These are phyloP conservation scores for Leccinum variicolor DNA, from an alignment of 768 basidiomycete species.

Conservation along the genomic window DNA sequence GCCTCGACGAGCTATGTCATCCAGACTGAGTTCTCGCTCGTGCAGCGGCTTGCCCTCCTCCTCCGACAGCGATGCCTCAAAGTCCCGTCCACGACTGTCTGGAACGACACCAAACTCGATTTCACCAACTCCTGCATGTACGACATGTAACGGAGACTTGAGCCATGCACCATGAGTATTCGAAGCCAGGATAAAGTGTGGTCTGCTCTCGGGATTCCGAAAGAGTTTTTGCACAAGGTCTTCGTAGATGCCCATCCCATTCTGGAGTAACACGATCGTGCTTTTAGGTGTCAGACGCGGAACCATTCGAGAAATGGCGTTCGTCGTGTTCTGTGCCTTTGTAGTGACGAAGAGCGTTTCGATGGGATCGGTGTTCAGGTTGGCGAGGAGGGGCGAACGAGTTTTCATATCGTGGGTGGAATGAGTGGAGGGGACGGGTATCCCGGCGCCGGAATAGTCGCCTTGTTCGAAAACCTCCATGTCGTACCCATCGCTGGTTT, in stretches of 20 bases:
- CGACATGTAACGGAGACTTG: constrained; percentile 49
- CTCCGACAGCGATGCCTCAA: constrained; percentile 51
- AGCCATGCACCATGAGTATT: constrained; percentile 79
- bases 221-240: constrained; percentile 64
- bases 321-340: constrained; percentile 67
- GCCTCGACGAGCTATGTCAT: constrained; percentile 46
- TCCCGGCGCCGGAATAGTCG: constrained; percentile 21
- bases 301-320: constrained; percentile 54
- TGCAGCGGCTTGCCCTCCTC: constrained; percentile 28
- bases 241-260: constrained; percentile 93
- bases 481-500: constrained; percentile 42
- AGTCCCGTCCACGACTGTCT: constrained; percentile 59
- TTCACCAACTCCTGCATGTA: constrained; percentile 67
- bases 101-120: constrained; percentile 80
- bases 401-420: constrained; percentile 11
- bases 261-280: constrained; percentile 91
- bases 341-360: constrained; percentile 79
- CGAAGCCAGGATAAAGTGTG: constrained; percentile 80
- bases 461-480: constrained; percentile 46
- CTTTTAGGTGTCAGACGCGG: constrained; percentile 62
- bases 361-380: constrained; percentile 40
- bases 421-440: constrained; percentile 14
- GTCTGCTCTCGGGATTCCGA: constrained; percentile 66
- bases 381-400: constrained; percentile 12
- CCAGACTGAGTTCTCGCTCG: constrained; percentile 45